Evolutionary conservation across 495 filamentous ascomycete species (phyloP).

Genomic region (Apodospora peruviana): DNA sequence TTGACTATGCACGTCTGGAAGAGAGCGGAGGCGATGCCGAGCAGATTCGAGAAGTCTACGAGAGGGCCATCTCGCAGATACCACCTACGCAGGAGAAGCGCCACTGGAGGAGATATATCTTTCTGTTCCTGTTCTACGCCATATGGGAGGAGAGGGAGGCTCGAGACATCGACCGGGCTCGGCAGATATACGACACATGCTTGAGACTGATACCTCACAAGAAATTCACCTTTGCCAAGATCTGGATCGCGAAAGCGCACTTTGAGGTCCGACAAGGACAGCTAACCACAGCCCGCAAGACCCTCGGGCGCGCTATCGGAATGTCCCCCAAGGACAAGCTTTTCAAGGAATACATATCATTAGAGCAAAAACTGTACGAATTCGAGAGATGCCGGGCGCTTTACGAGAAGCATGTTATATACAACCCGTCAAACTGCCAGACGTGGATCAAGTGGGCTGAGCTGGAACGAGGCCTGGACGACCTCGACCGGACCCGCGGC

Average conservation of each 20-base stretch:
- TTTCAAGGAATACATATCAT: constrained; percentile 86
- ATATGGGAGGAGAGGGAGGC: constrained; percentile 86
- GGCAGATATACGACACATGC: constrained; percentile 86
- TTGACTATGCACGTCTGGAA: constrained; percentile 89
- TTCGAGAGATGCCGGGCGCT: constrained; percentile 84
- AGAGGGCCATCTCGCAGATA: constrained; percentile 91
- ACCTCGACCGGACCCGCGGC: constrained; percentile 77
- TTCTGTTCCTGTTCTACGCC: constrained; percentile 96
- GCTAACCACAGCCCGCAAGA: constrained; percentile 73
- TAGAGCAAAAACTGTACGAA: constrained; percentile 88
- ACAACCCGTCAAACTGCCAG: constrained; percentile 80
- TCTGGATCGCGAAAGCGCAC: constrained; percentile 90
- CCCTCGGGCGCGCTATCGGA: constrained; percentile 81
- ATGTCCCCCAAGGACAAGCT: constrained; percentile 94
- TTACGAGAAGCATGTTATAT: constrained; percentile 89
- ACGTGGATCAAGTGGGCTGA: constrained; percentile 96
- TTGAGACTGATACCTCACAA: constrained; percentile 88
- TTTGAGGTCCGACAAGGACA: constrained; percentile 89
- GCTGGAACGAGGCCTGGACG: constrained; percentile 83
- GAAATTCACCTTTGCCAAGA: constrained; percentile 94
- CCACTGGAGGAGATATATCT: constrained; percentile 96
- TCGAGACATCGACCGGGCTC: constrained; percentile 72
- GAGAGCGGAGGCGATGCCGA: constrained; percentile 76
- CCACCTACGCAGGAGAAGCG: constrained; percentile 95
- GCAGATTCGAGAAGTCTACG: constrained; percentile 85